Percentiles rank a stretch among this genome's conserved stretches.
Evolutionary conservation across 2,329 filamentous ascomycete species (phyloP).

Genomic region (Fusarium beomiforme): DNA sequence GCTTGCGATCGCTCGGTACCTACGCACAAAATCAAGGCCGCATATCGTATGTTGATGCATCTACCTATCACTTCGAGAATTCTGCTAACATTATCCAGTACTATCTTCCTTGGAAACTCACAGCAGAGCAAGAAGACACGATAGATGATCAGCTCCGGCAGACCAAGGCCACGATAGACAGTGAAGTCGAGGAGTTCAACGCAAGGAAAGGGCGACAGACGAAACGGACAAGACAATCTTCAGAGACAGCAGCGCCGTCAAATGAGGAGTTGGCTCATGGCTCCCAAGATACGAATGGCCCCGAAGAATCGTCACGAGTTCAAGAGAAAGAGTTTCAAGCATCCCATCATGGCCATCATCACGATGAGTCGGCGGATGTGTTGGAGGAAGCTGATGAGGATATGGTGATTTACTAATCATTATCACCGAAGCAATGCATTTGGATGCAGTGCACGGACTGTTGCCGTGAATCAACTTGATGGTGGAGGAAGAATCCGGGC

Average conservation of each 20-base stretch:
- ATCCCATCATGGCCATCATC: conserved; percentile 47
- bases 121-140: conserved; percentile 71
- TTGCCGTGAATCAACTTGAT: neutral
- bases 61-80: neutral
- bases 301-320: conserved; percentile 4
- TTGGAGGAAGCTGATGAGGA: conserved; percentile 89
- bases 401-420: conserved; percentile 82
- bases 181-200: conserved; percentile 73
- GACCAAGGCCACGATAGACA: conserved; percentile 69
- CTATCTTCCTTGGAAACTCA: conserved; percentile 85
- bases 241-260: conserved; percentile 22
- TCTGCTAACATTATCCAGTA: conserved; percentile 64
- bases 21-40: conserved; percentile 78
- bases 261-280: conserved; percentile 19
- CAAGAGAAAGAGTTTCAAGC: conserved; percentile 22
- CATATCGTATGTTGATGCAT: conserved; percentile 69
- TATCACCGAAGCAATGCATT: neutral
- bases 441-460: neutral
- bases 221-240: neutral
- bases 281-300: conserved; percentile 1
- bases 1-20: conserved; percentile 75
- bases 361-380: conserved; percentile 80
- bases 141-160: conserved; percentile 78
- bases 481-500: neutral
- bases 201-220: conserved; percentile 54